These are phyloP conservation scores for Dendrobium huoshanense DNA, from an alignment of 106 monocot species.

Conservation along the genomic window DNA sequence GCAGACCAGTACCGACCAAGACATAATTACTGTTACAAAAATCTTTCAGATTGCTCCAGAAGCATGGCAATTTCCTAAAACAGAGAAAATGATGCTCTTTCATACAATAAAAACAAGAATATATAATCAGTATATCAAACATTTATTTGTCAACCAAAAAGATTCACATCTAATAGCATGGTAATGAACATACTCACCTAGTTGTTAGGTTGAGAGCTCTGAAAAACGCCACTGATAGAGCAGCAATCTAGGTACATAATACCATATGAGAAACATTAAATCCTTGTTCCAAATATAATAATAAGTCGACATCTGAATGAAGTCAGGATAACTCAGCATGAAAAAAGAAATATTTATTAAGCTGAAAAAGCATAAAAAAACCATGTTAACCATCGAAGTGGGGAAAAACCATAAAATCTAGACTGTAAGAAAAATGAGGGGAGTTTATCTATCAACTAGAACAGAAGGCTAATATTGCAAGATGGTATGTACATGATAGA, in stretches of 20 bases:
- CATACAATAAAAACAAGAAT: not conserved
- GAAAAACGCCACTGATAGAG: constrained; percentile 86
- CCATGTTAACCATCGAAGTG: not conserved
- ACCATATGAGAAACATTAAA: not conserved
- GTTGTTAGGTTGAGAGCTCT: constrained; percentile 85
- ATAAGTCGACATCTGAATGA: not conserved
- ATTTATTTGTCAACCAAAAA: not conserved
- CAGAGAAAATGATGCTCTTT: not conserved
- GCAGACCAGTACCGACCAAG: not conserved
- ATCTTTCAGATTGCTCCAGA: not conserved
- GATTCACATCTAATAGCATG: not conserved
- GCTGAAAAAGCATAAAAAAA: not conserved
- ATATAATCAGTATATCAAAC: not conserved
- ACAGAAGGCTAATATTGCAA: not conserved
- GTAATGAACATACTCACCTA: constrained; percentile 34
- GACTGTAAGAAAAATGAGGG: not conserved
- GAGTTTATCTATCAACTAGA: not conserved
- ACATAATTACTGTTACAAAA: not conserved
- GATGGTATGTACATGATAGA: not conserved
- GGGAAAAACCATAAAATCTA: not conserved
- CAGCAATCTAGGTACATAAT: constrained; percentile 56
- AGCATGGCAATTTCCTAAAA: not conserved
- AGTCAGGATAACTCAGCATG: not conserved
- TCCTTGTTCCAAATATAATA: not conserved
- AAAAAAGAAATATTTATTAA: not conserved